A percentile compares a stretch with the other conserved stretches of the same genome.
These are phyloP conservation scores for Begonia masoniana DNA, from an alignment of 306 rosid species.

Conservation along the genomic window DNA sequence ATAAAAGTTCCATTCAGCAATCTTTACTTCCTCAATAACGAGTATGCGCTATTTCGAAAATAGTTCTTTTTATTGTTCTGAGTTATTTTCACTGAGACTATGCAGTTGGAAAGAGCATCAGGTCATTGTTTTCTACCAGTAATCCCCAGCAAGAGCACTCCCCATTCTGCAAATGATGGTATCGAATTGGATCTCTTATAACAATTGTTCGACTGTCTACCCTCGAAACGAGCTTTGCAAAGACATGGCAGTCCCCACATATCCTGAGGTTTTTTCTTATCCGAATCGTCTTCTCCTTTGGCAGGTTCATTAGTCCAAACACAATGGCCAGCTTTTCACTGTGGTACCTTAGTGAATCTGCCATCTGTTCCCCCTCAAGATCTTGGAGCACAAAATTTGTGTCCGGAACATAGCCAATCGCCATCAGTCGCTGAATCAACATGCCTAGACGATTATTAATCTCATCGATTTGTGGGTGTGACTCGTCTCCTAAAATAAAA, in stretches of 20 bases:
- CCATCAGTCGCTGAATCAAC: constrained; percentile 34
- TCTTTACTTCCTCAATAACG: too few relatives aligned
- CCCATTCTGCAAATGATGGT: constrained; percentile 77
- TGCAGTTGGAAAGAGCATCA: too few relatives aligned
- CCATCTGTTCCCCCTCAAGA: constrained; percentile 79
- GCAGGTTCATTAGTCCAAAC: constrained; percentile 57
- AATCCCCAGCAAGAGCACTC: constrained; percentile 71
- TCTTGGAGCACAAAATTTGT: constrained; percentile 80
- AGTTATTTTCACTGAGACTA: too few relatives aligned
- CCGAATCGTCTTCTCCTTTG: constrained; percentile 55
- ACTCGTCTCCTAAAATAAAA: constrained; percentile 61
- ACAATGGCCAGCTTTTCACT: constrained; percentile 73
- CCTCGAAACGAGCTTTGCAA: constrained; percentile 54
- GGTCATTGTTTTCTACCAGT: not conserved
- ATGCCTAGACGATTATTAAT: constrained; percentile 36
- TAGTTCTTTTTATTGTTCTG: too few relatives aligned
- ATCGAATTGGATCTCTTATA: constrained; percentile 77
- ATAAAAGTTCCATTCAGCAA: too few relatives aligned
- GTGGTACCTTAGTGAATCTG: constrained; percentile 63
- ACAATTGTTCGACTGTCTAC: constrained; percentile 50
- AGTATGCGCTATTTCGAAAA: too few relatives aligned
- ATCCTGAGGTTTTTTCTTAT: constrained; percentile 83
- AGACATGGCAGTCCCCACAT: constrained; percentile 83
- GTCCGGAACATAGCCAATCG: constrained; percentile 67
- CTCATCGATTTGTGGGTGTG: constrained; percentile 61